Base-by-base conservation (phyloP, 768 basidiomycete species). In the Lyophyllum decastes region DNA sequence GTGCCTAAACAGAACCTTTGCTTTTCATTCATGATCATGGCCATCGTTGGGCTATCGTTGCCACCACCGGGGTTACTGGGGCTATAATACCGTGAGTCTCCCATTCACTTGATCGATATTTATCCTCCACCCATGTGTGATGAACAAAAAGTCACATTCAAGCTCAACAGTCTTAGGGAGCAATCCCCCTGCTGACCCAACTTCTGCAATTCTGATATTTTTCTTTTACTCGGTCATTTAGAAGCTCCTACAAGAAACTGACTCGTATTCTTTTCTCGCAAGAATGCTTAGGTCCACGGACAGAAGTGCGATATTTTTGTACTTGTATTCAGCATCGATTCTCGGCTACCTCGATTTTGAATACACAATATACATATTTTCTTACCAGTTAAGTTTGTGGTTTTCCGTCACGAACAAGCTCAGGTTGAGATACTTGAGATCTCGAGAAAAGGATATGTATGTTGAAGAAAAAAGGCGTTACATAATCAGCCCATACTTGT, bases 111-210 rank as follows among this genome's bases (percentile, higher is more conserved):
- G 4, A 41, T 19, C 40, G 19, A n/a, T 5, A n/a, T n/a, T 17
- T 11, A 1, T 17, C 35, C 17, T 57, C 47, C 21, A 25, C n/a
- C 45, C 35, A 55, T 52, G 48, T 63, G 64, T 77, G 82, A 83
- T 84, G 82, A 84, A 77, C 61, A 77, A 65, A 70, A 74, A 70
- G 66, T 79, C 82, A 82, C 78, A 84, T 78, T 81, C 81, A 84
- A 84, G 80, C 82, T 84, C 80, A 84, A 82, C 82, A 84, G 81
- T 83, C 82, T 76, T 73, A 83, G 76, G 74, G 76, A 71, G 68
- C 58, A 54, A 67, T 66, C 73, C 73, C 75, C 59, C 60, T 82
- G 82, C 76, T 80, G 81, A 83, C 64, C 62, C 59, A 64, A 77
- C 77, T 83, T 84, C 82, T 84, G 82, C 82, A 83, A 84, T 83